Evolutionary conservation across 345 rosid genomes (phyloP), one percentile per base, ranked within the genome.

Genomic region (Eucalyptus lansdowneana): DNA sequence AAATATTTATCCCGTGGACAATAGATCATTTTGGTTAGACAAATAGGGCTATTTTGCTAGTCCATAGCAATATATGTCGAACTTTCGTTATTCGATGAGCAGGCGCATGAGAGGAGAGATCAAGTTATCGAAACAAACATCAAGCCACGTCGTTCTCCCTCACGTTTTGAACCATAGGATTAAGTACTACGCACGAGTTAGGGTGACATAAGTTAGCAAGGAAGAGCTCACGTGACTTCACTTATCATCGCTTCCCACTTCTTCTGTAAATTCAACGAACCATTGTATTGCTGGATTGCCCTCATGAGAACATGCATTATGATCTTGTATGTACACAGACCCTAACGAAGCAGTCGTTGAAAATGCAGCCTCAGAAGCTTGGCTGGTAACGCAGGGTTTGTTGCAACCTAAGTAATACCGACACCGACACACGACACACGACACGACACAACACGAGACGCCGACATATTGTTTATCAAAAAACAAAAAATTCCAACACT

Each of bases 311-410:
- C 45, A 69, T 47, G 34, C 27, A 3, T 40, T 44, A 14, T 50
- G 27, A 62, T 69, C 69, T 25, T 50, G 47, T 25, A 50, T 19
- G 9, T 44, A 50, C 24, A 56, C 6, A 22, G 29, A 89, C 88
- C 88, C 88, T 50, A 40, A 89, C 88, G 40, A 89, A 89, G 62
- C 37, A 86, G 86, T 89, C 88, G 45, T 89, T 89, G 90, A 11
- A 31, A 86, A 6, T 89, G 90, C 25, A 86, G 6, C 45, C 90
- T 86, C 7, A 89, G 45, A 25, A 89, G 62, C 88, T 89, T 65
- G 12, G 90, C 86, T 7, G 69, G 86, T 25, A 89, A 89, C 6
- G 49, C 53, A n/a, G 50, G 88, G 86, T 72, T 50, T 3, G 72
- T 31, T 53, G 87, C n/a, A 17, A 89, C 47, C 50, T 49, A 49